Evolutionary conservation across 2,329 filamentous ascomycete genomes (phyloP).

Genomic region (Penicillium fuscoglaucum): DNA sequence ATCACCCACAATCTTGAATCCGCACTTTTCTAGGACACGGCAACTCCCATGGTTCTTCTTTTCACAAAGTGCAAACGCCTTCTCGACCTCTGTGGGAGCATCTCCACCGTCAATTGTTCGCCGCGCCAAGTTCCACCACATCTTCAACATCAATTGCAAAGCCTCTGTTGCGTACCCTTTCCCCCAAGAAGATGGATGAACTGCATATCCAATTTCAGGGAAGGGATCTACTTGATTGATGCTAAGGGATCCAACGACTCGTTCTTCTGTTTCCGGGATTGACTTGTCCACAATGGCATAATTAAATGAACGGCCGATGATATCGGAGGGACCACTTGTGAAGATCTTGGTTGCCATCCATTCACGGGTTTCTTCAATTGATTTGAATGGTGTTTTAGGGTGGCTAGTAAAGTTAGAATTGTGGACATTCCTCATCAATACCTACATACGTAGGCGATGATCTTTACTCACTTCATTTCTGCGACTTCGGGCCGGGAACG

Average conservation of each 20-base stretch:
- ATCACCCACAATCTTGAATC: slow-evolving; percentile 16
- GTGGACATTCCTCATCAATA: background rate
- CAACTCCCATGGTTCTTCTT: slow-evolving; percentile 20
- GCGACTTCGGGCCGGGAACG: slow-evolving; percentile 29
- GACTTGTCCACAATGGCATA: slow-evolving; percentile 26
- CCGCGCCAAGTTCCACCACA: slow-evolving; percentile 29
- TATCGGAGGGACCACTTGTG: slow-evolving; percentile 15
- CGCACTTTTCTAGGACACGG: slow-evolving; percentile 28
- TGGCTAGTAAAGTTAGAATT: slow-evolving; percentile 16
- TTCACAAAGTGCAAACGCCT: slow-evolving; percentile 24
- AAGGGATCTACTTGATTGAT: slow-evolving; percentile 22
- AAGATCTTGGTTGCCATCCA: slow-evolving; percentile 29
- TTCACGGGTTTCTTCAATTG: slow-evolving; percentile 24
- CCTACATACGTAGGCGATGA: too few relatives aligned
- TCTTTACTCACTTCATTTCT: slow-evolving; percentile 21
- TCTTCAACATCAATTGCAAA: slow-evolving; percentile 22
- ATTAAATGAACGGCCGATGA: slow-evolving; percentile 25
- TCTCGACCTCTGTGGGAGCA: slow-evolving; percentile 12
- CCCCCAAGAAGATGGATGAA: slow-evolving; percentile 28
- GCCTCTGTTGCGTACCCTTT: slow-evolving; percentile 33
- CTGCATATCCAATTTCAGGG: slow-evolving; percentile 29
- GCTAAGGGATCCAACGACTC: slow-evolving; percentile 26
- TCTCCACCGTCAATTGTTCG: background rate
- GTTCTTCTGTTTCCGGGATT: slow-evolving; percentile 9
- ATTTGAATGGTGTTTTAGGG: slow-evolving; percentile 25